Conservation (phyloP, 2,329 filamentous ascomycete species). For the Penicillium sumatraense region DNA sequence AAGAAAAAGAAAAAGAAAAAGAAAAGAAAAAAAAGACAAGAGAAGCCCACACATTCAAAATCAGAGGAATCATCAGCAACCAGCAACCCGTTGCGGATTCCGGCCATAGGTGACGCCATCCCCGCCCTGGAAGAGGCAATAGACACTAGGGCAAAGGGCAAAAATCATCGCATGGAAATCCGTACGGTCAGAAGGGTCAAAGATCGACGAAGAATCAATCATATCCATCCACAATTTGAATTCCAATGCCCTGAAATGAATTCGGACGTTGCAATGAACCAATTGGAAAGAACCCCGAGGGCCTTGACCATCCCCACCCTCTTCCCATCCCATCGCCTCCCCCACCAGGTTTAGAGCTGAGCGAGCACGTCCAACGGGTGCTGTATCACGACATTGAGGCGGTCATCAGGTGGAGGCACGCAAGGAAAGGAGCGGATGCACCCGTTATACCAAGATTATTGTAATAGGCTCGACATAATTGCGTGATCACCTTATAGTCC, state of each 20-base stretch:
- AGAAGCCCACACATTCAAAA: not conserved
- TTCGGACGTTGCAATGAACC: not conserved
- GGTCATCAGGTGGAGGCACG: conserved; percentile 4
- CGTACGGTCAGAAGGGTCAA: not conserved
- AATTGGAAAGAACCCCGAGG: not conserved
- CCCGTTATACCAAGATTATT: not conserved
- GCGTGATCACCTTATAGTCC: not conserved
- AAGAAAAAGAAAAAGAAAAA: conserved; percentile 10
- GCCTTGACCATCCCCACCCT: not conserved
- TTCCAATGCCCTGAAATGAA: not conserved
- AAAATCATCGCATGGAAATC: too few relatives aligned
- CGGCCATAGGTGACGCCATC: conserved; percentile 2
- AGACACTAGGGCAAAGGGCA: not conserved
- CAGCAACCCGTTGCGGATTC: conserved; percentile 1
- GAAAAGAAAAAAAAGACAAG: conserved; percentile 3
- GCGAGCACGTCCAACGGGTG: conserved; percentile 18
- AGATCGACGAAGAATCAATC: not conserved
- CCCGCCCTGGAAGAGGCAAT: not conserved
- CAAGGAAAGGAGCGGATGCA: not conserved
- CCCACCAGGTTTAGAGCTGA: conserved; percentile 2
- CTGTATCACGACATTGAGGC: conserved; percentile 22
- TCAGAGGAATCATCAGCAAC: not conserved
- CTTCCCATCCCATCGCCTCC: not conserved
- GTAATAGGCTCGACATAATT: not conserved
- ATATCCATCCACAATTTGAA: not conserved